Evolutionary conservation across 352 stramenopile genomes (phyloP).

Genomic region (Blastocystis sp.): DNA sequence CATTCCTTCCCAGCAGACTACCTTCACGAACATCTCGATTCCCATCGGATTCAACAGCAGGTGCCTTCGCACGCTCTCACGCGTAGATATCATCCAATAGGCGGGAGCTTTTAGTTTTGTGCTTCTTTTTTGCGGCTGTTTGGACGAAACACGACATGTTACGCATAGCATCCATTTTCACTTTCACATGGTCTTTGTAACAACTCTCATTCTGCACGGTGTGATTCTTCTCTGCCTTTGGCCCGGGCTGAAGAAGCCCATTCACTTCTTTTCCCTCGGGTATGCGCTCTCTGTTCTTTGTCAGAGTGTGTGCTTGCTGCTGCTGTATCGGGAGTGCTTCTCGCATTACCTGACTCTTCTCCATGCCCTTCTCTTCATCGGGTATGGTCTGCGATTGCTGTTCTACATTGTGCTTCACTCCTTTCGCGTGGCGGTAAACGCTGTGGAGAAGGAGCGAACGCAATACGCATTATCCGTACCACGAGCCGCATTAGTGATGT

Average conservation of each 20-base stretch:
- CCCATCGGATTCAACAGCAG: constrained; percentile 47
- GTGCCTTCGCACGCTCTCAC: neutral
- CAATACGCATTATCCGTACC: neutral
- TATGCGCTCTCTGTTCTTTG: neutral
- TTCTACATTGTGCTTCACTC: neutral
- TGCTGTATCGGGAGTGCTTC: neutral
- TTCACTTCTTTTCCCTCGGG: neutral
- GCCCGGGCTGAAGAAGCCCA: neutral
- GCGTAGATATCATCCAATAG: constrained; percentile 26
- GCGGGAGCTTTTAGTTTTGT: neutral
- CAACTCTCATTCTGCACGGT: neutral
- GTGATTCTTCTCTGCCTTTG: neutral
- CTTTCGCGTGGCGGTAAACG: neutral
- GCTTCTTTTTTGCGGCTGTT: constrained; percentile 11
- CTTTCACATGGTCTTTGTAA: neutral
- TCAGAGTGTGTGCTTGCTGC: neutral
- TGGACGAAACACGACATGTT: neutral
- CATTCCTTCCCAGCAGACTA: constrained; percentile 20
- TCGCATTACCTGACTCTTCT: neutral
- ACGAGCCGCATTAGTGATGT: neutral
- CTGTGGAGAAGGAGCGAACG: neutral
- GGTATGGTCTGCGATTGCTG: neutral
- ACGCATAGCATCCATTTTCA: neutral
- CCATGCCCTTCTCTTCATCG: neutral
- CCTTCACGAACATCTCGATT: constrained; percentile 66